Evolutionary conservation across 768 basidiomycete species (phyloP).

Genomic region (Russula brevipes): DNA sequence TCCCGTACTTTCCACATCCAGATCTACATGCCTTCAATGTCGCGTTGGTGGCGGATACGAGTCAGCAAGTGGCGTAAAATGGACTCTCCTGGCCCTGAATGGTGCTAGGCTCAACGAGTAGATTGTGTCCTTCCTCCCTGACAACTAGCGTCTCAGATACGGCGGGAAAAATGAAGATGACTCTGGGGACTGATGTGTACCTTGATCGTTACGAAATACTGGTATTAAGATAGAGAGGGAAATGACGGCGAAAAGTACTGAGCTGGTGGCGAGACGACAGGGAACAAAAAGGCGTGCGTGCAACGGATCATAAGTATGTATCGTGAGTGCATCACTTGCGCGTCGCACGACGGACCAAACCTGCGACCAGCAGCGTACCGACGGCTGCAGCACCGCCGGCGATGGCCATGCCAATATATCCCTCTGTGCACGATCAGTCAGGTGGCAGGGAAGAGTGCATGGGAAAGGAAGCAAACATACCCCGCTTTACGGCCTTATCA

Average conservation of each 20-base stretch:
- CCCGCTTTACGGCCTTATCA: slow-evolving; percentile 77
- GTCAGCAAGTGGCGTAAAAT: neutral
- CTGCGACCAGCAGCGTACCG: slow-evolving; percentile 67
- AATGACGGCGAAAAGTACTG: slow-evolving; percentile 13
- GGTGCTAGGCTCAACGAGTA: neutral
- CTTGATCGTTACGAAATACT: slow-evolving; percentile 5
- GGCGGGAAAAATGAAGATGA: neutral
- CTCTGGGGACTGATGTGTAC: neutral
- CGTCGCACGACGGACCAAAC: slow-evolving; percentile 78
- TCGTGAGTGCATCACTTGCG: slow-evolving; percentile 35
- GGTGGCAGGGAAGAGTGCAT: neutral
- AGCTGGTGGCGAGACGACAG: neutral
- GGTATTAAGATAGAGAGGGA: slow-evolving; percentile 7
- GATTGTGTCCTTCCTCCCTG: neutral
- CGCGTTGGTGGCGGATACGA: neutral
- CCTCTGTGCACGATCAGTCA: slow-evolving; percentile 51
- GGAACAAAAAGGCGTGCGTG: neutral
- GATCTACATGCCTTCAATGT: neutral
- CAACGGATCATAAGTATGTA: neutral
- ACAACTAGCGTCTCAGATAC: neutral
- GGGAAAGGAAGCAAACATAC: slow-evolving; percentile 38
- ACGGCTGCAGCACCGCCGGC: slow-evolving; percentile 87
- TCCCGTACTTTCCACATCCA: too few species aligned
- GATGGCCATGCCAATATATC: slow-evolving; percentile 98
- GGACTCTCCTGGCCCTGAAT: neutral